Conservation (phyloP, 73 alveolate species). For the Paraurostyla sp. region DNA sequence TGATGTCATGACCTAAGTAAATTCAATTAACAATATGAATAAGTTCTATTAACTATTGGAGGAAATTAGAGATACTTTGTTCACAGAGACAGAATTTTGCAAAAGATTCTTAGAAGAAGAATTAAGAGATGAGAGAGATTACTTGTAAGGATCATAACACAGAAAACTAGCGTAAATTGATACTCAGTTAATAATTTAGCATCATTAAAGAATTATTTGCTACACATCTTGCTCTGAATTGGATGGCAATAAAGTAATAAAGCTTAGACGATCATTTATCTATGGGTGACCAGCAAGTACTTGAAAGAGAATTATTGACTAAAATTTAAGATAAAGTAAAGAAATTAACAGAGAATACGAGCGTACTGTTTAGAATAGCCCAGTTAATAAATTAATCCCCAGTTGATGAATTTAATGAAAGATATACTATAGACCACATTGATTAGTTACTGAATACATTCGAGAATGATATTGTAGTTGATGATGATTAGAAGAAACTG, state of each 20-base stretch:
- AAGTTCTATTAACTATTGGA: not conserved
- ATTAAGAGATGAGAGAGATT: not conserved
- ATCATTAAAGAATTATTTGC: conserved; percentile 11
- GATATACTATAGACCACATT: not conserved
- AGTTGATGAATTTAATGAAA: not conserved
- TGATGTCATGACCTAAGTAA: not conserved
- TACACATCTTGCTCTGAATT: not conserved
- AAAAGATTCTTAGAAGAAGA: conserved; percentile 5
- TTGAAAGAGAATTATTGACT: not conserved
- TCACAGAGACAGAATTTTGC: conserved; percentile 7
- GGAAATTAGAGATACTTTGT: conserved; percentile 30
- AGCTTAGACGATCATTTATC: not conserved
- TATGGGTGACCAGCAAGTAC: not conserved
- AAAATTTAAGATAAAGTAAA: not conserved
- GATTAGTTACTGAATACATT: conserved; percentile 2
- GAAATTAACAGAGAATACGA: not conserved
- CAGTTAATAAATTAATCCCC: not conserved
- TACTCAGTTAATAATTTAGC: not conserved
- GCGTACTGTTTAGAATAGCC: not conserved
- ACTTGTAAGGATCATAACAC: not conserved
- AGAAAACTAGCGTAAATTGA: not conserved
- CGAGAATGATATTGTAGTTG: not conserved
- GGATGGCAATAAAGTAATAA: conserved; percentile 19
- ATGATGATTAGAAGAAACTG: not conserved
- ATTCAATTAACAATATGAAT: not conserved